Conservation (phyloP, 441 rosid species). For the Adansonia gregorii region DNA sequence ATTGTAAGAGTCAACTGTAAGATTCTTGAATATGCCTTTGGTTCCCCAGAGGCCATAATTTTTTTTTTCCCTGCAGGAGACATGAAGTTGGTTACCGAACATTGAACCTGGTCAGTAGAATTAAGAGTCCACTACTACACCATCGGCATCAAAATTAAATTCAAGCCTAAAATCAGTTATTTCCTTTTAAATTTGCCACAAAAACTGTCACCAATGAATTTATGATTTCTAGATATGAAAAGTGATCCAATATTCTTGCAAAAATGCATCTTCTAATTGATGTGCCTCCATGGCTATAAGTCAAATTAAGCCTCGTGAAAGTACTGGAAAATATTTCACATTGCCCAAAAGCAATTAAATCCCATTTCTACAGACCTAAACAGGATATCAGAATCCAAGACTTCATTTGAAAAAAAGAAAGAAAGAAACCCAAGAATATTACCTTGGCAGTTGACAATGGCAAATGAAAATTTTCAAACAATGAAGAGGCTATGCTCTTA, state of each 20-base stretch:
- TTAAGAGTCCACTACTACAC: background rate
- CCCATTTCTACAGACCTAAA: background rate
- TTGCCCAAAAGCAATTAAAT: background rate
- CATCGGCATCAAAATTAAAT: background rate
- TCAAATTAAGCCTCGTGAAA: no score
- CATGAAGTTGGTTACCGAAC: background rate
- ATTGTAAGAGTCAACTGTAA: slow-evolving; percentile 20
- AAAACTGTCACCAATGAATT: background rate
- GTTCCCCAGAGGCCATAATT: background rate
- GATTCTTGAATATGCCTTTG: slow-evolving; percentile 8
- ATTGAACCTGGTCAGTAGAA: no score
- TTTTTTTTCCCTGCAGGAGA: slow-evolving; percentile 1
- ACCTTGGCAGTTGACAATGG: slow-evolving; percentile 2
- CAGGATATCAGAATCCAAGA: background rate
- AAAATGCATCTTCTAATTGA: background rate
- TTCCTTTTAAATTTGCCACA: background rate
- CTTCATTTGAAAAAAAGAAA: background rate
- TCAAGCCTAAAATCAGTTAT: background rate
- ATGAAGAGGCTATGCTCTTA: background rate
- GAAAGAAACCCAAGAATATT: background rate
- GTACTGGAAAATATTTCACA: no score
- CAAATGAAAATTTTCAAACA: no score
- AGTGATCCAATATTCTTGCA: background rate
- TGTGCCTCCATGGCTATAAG: background rate
- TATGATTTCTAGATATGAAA: background rate